Percentiles rank a stretch among this genome's conserved stretches.
Conservation (phyloP, 352 stramenopile species). For the Phytophthora fragariaefolia region DNA sequence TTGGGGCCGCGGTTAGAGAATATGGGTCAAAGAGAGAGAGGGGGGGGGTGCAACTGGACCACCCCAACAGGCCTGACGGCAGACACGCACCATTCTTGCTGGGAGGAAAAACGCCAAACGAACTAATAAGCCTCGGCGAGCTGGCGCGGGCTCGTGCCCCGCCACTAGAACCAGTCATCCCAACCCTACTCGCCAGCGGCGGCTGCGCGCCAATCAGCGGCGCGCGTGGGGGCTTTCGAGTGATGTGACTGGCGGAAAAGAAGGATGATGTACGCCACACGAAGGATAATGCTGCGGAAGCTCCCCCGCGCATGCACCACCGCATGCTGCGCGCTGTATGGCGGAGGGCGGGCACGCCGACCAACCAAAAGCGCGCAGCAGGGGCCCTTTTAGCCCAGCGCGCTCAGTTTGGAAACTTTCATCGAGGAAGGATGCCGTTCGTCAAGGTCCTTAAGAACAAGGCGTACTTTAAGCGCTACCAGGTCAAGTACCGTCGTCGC, state of each 20-base stretch:
- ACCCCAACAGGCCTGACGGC: no score
- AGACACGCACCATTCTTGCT: conserved; percentile 86
- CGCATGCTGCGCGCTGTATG: conserved; percentile 31
- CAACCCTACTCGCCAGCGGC: conserved; percentile 38
- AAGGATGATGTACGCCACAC: conserved; percentile 1
- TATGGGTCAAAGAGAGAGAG: no score
- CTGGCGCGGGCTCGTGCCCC: conserved; percentile 19
- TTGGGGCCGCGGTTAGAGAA: no score
- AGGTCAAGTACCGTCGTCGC: conserved; percentile 98
- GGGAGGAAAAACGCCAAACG: conserved; percentile 88
- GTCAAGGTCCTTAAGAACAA: conserved; percentile 99
- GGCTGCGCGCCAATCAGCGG: conserved; percentile 50
- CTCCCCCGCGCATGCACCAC: conserved; percentile 1
- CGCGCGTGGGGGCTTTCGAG: no score
- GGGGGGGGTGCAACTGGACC: no score
- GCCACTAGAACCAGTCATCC: conserved; percentile 79
- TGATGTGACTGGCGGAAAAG: conserved; percentile 50
- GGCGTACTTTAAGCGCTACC: conserved; percentile 99
- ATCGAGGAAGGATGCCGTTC: conserved; percentile 90
- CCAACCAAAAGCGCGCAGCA: conserved; percentile 27
- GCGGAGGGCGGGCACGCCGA: background rate
- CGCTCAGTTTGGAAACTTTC: conserved; percentile 77
- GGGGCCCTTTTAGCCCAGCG: background rate
- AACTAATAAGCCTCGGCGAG: conserved; percentile 59
- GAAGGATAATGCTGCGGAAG: background rate